phyloP scores from a whole-genome alignment of 148 eudicot genomes.

The Chenopodium album region DNA sequence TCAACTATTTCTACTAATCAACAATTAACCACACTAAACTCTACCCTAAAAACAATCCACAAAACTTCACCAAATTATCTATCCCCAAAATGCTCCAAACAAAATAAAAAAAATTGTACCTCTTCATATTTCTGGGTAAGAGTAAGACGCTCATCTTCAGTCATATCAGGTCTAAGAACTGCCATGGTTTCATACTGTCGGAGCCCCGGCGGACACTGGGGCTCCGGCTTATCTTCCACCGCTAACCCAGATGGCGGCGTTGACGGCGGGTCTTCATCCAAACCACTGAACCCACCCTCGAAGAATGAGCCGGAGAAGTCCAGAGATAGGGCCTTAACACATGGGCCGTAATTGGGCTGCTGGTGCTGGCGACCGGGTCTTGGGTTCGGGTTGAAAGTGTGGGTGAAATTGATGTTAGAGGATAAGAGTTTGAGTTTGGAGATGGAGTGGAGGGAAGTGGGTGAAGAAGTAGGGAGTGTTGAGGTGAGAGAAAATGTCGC shows the following conservation, averaged over 20 bases:
- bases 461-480: slow-evolving; percentile 32
- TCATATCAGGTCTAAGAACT: slow-evolving; percentile 84
- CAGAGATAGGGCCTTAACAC: slow-evolving; percentile 42
- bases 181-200: slow-evolving; percentile 86
- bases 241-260: slow-evolving; percentile 30
- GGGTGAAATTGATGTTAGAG: slow-evolving; percentile 10
- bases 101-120: slow-evolving; percentile 34
- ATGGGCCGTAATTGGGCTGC: slow-evolving; percentile 15
- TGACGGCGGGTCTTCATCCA: slow-evolving; percentile 46
- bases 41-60: not conserved
- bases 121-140: slow-evolving; percentile 84
- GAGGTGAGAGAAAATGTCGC: slow-evolving; percentile 34
- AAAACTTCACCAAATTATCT: not conserved
- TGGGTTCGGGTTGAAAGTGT: slow-evolving; percentile 13
- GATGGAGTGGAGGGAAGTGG: slow-evolving; percentile 22
- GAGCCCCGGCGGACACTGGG: slow-evolving; percentile 87
- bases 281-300: slow-evolving; percentile 60
- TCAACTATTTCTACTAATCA: not conserved
- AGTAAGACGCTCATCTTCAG: slow-evolving; percentile 82
- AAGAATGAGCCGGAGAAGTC: slow-evolving; percentile 69
- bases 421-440: slow-evolving; percentile 10
- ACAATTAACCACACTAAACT: not conserved
- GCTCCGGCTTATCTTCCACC: slow-evolving; percentile 67
- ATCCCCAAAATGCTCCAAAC: not conserved
- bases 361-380: not conserved